Evolutionary conservation across 345 rosid species (phyloP).

Genomic region (Dovyalis caffra): DNA sequence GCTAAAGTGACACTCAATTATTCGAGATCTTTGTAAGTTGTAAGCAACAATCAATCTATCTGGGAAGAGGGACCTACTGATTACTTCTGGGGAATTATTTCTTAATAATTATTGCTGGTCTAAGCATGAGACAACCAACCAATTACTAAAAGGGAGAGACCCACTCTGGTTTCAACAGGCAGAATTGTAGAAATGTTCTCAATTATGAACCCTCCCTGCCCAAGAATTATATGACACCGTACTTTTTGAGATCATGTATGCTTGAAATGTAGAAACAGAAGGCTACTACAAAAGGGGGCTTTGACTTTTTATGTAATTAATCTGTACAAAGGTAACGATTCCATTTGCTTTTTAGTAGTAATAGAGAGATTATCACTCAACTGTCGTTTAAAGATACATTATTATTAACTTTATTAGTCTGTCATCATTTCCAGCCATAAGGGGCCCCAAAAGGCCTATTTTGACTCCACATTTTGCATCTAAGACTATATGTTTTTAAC

Average conservation of each 20-base stretch:
- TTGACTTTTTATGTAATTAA: conserved; percentile 25
- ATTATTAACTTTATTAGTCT: conserved; percentile 7
- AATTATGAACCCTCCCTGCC: background rate
- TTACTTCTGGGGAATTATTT: background rate
- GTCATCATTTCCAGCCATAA: conserved; percentile 13
- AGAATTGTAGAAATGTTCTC: background rate
- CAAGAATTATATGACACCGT: conserved; percentile 1
- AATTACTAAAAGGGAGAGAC: background rate
- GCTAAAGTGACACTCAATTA: background rate
- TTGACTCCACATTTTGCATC: conserved; percentile 20
- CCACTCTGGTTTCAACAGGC: background rate
- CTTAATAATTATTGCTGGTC: background rate
- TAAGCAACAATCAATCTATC: background rate
- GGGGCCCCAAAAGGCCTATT: conserved; percentile 26
- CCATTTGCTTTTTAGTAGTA: conserved; percentile 22
- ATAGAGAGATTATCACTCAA: background rate
- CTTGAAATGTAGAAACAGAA: conserved; percentile 35
- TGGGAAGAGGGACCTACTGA: background rate
- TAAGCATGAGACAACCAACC: background rate
- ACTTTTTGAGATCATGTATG: conserved; percentile 20
- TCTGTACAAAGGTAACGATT: conserved; percentile 16
- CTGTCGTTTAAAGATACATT: background rate
- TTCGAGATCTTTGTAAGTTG: background rate
- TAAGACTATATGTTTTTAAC: background rate
- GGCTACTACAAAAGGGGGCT: conserved; percentile 13